Evolutionary conservation across 129 eudicot genomes (phyloP).

Genomic region (Tanacetum coccineum): DNA sequence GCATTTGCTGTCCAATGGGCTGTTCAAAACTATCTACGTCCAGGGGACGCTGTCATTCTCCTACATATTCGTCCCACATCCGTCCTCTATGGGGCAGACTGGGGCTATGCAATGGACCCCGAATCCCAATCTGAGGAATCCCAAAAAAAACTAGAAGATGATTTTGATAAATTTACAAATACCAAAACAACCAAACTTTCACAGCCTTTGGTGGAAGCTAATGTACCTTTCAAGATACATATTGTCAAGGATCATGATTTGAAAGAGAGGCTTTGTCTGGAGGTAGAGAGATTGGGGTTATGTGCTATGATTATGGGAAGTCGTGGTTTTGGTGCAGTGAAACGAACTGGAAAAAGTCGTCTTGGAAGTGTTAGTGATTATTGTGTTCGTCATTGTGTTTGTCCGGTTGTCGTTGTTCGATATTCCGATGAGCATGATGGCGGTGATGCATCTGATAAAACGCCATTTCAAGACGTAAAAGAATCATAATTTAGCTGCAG

Average conservation of each 20-base stretch:
- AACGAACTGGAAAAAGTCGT: slow-evolving; percentile 6
- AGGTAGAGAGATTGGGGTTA: slow-evolving; percentile 13
- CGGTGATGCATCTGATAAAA: not conserved
- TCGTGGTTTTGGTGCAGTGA: slow-evolving; percentile 1
- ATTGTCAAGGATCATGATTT: slow-evolving; percentile 12
- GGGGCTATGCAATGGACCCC: slow-evolving; percentile 12
- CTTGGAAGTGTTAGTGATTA: slow-evolving; percentile 21
- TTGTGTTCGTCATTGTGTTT: slow-evolving; percentile 16
- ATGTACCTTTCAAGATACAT: slow-evolving; percentile 9
- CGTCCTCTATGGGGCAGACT: slow-evolving; percentile 8
- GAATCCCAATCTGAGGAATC: not conserved
- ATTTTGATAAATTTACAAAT: not conserved
- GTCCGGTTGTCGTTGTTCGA: slow-evolving; percentile 17
- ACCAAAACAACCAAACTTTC: not conserved
- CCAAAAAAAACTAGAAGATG: slow-evolving; percentile 8
- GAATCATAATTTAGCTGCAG: too few relatives aligned
- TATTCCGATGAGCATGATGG: slow-evolving; percentile 3
- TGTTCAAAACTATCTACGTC: slow-evolving; percentile 11
- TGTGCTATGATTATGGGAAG: slow-evolving; percentile 17
- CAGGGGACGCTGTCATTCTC: slow-evolving; percentile 11
- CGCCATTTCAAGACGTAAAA: too few relatives aligned
- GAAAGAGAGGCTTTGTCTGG: slow-evolving; percentile 14
- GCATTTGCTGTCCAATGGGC: slow-evolving; percentile 18
- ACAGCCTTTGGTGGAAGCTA: slow-evolving; percentile 6
- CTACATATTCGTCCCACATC: slow-evolving; percentile 8